Evolutionary conservation across 768 basidiomycete species (phyloP), one percentile per base, ranked within the genome.

Genomic region (Austroboletus festivus): DNA sequence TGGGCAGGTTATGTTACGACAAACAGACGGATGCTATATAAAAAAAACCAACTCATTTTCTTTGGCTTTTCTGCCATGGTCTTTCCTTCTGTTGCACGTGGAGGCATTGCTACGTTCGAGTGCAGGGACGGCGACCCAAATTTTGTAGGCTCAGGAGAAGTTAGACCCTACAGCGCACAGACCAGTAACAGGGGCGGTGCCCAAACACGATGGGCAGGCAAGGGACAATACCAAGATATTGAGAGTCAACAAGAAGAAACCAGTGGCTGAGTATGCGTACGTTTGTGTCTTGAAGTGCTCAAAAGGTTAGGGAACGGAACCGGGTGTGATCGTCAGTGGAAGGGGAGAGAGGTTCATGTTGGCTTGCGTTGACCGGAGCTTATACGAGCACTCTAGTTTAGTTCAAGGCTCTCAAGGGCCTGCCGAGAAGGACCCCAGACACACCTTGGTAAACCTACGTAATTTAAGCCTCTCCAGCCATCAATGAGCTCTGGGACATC

Each of bases 301-400:
- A 31, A 49, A 45, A 52, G 24, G 49, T 43, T 41, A 47, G 19
- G 38, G 38, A 51, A 47, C 31, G 23, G 52, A 55, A 54, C 50
- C 57, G 48, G 55, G 59, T 58, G 68, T 68, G 69, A 67, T 67
- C 68, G 68, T 53, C 57, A 60, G 61, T 51, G 52, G 68, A 71
- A 70, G 68, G 71, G 73, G 51, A 59, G 64, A 72, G 73, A 73
- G 69, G 68, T 69, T 61, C 73, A 76, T 77, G 71, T 73, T 75
- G 65, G 68, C 69, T 73, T 64, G 71, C 68, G 67, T 71, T 71
- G 68, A 55, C 69, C 79, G 77, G 78, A 73, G 76, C 79, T 81
- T 81, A 80, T 80, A 80, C 71, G 63, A 73, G 61, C 54, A 56
- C 47, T 56, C 46, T 47, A 63, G 50, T 61, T 48, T 54, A 51